Conservation (phyloP, 1,284 basidiomycete genomes). For the Singerocomus rubriflavus region DNA sequence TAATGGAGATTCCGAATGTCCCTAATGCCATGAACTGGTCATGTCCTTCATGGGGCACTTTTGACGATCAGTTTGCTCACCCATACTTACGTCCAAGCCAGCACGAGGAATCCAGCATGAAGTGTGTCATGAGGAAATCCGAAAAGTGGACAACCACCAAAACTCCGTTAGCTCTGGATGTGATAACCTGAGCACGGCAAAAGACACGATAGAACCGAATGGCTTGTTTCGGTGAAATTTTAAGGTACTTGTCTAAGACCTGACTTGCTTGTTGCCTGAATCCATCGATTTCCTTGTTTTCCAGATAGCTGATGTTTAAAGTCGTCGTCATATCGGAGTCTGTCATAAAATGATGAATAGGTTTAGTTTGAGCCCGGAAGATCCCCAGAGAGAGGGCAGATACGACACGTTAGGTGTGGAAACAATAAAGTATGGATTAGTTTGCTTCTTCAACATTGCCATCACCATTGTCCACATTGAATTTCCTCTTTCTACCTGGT, state of each 20-base stretch:
- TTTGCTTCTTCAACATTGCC: slow-evolving; percentile 29
- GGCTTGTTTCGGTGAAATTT: slow-evolving; percentile 22
- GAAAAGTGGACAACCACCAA: slow-evolving; percentile 34
- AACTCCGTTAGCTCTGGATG: slow-evolving; percentile 29
- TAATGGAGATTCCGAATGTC: slow-evolving; percentile 35
- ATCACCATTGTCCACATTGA: slow-evolving; percentile 46
- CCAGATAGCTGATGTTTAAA: background rate
- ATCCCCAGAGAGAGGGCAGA: too few relatives aligned
- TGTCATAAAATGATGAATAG: background rate
- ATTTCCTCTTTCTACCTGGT: slow-evolving; percentile 69
- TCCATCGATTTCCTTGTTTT: background rate
- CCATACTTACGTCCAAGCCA: slow-evolving; percentile 36
- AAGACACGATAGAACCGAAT: slow-evolving; percentile 21
- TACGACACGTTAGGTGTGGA: slow-evolving; percentile 5
- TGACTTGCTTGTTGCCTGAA: slow-evolving; percentile 10
- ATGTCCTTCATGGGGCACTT: background rate
- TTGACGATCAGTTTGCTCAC: slow-evolving; percentile 23
- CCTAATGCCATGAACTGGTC: slow-evolving; percentile 24
- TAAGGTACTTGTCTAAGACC: slow-evolving; percentile 24
- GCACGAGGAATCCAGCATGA: slow-evolving; percentile 26
- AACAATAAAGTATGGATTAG: slow-evolving; percentile 4
- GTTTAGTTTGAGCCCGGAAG: background rate
- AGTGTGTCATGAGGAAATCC: slow-evolving; percentile 6
- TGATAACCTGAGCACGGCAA: slow-evolving; percentile 33
- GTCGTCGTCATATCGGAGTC: background rate